Evolutionary conservation across 1,284 basidiomycete species (phyloP), one percentile per base, ranked within the genome.

Genomic region (Salmacisia buchloeana): DNA sequence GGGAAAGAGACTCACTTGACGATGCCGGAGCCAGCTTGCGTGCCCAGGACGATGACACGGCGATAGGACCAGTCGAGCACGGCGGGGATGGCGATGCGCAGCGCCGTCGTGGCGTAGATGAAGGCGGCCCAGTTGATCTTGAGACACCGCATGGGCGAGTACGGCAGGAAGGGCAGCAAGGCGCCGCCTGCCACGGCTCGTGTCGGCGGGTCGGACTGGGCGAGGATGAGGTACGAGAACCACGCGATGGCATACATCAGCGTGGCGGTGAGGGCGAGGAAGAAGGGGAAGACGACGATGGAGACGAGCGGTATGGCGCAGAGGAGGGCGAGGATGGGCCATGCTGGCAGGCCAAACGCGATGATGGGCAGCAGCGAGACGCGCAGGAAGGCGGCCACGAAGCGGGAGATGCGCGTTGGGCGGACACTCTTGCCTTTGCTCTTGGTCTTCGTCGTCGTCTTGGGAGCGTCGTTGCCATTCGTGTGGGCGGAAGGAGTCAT

Each of bases 231-330:
- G 60, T 81, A 80, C 38, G 71, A 68, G 45, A 75, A 72, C 79
- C 80, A 80, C 7, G 77, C 69, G 2, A 77, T 63, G 7, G 68
- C 60, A 56, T 80, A 80, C 34, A 80, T 39, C 12, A 79, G 63
- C 29, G 71, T 36, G n/a, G 71, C 60, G 15, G 74, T 69, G 39
- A 79, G 65, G 38, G 76, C 58, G 12, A 74, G 68, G 21, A 80
- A 73, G 52, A 80, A 68, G n/a, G 77, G 69, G 38, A 80, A 71
- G 45, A 78, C 73, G 56, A 62, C 25, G 23, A 76, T 68, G 36
- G 71, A 71, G 36, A 76, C 63, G 35, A 76, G 57, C 31, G 74
- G 74, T 12, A 76, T 67, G 21, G 71, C 67, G 43, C 72, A 77
- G 18, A 68, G 63, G 2, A 72, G 43, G 9, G 67, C 70, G 56